Evolutionary conservation across 495 filamentous ascomycete species (phyloP).

Genomic region (Terfezia claveryi): DNA sequence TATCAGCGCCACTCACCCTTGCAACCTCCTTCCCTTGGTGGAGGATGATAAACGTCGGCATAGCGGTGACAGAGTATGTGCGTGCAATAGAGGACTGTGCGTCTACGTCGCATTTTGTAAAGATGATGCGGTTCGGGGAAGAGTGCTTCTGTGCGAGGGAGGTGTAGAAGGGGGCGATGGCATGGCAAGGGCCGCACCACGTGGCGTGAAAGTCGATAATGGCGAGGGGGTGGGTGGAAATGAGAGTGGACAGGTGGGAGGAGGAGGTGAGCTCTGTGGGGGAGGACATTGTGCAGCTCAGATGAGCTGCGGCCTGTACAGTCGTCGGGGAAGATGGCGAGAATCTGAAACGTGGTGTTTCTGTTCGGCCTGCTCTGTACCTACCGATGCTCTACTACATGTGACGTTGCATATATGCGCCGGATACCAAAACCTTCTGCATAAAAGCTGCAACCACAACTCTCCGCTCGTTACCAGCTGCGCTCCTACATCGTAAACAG

Average conservation of each 20-base stretch:
- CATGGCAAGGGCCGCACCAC: conserved; percentile 49
- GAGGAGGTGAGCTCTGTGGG: background rate
- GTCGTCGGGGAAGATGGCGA: no score
- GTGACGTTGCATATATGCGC: no score
- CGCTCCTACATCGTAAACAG: no score
- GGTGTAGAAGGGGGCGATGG: conserved; percentile 38
- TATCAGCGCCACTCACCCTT: conserved; percentile 61
- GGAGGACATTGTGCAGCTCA: background rate
- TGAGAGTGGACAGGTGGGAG: conserved; percentile 11
- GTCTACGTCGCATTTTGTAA: conserved; percentile 40
- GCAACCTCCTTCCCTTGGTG: conserved; percentile 48
- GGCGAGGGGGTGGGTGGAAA: conserved; percentile 11
- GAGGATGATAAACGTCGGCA: conserved; percentile 76
- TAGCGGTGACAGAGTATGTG: conserved; percentile 26
- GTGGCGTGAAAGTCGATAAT: conserved; percentile 29
- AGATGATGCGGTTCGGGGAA: conserved; percentile 26
- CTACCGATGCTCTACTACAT: no score
- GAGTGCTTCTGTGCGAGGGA: conserved; percentile 27
- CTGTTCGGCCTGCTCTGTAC: no score
- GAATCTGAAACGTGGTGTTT: no score
- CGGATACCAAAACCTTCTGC: no score
- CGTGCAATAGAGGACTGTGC: conserved; percentile 26
- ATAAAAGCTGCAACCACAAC: no score
- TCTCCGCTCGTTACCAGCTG: no score
- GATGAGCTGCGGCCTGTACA: no score